Evolutionary conservation across 768 basidiomycete species (phyloP).

Genomic region (Fibroporia radiculosa): DNA sequence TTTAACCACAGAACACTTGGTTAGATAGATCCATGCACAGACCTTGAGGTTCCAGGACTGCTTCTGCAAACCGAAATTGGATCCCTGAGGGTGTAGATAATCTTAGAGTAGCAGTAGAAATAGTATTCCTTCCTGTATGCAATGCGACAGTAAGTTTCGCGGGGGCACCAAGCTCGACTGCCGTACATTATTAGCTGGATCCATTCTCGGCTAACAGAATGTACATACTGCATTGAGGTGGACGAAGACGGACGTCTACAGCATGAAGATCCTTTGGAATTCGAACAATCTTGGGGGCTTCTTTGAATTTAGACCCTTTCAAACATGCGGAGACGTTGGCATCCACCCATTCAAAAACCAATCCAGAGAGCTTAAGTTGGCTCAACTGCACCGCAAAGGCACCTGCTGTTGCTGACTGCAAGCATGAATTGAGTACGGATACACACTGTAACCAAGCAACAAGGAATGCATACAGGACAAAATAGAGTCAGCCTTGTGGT

Average conservation of each 20-base stretch:
- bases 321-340: slow-evolving; percentile 21
- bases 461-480: slow-evolving; percentile 53
- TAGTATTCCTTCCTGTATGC: slow-evolving; percentile 61
- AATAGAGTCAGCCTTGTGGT: slow-evolving; percentile 48
- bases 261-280: slow-evolving; percentile 58
- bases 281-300: slow-evolving; percentile 39
- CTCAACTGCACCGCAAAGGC: slow-evolving; percentile 60
- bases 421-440: background rate
- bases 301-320: slow-evolving; percentile 19
- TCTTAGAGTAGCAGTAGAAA: slow-evolving; percentile 45
- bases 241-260: slow-evolving; percentile 54
- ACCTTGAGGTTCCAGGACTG: slow-evolving; percentile 31
- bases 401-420: slow-evolving; percentile 64
- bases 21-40: slow-evolving; percentile 6
- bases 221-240: slow-evolving; percentile 34
- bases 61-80: slow-evolving; percentile 37
- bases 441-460: slow-evolving; percentile 1
- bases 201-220: too few species aligned
- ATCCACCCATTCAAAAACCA: slow-evolving; percentile 61
- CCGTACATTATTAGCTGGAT: background rate
- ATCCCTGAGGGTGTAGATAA: slow-evolving; percentile 49
- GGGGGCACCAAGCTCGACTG: slow-evolving; percentile 61
- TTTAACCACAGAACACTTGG: background rate
- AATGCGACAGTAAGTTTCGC: slow-evolving; percentile 48
- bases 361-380: slow-evolving; percentile 55